Base-by-base conservation (phyloP, 2,329 filamentous ascomycete species). In the Fusarium phyllophilum region DNA sequence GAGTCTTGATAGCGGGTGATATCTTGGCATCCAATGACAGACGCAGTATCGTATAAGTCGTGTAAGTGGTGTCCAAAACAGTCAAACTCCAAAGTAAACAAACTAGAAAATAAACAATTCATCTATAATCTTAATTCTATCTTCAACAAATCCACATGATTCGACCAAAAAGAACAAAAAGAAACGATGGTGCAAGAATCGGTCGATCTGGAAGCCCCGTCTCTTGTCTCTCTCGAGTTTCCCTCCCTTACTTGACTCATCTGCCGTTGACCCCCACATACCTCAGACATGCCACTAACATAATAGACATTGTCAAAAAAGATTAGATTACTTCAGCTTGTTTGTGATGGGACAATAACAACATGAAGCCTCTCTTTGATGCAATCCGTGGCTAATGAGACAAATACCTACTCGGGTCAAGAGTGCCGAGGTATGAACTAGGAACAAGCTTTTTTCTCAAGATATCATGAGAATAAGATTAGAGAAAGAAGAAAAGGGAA, bases 201-300 rank as follows among this genome's bases (percentile, higher is more conserved):
- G 48, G 42, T 45, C 60, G 60, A 70, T 70, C 68, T 66, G 20
- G 67, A 70, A 70, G 67, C 52, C 41, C 52, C n/a, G 31, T 33
- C 39, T 34, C 54, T 44, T 24, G 56, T 52, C 31, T 60, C 58
- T 70, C 41, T 38, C 44, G 48, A 34, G 31, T 51, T 11, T 34
- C 17, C 8, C 68, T 72, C 66, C 70, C 70, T 73, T 66, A 48
- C 31, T 60, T 51, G 36, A 54, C 66, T 20, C 45, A 52, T 69
- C 45, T 66, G 36, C 22, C 39, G 22, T 36, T 55, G 34, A 44
- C 39, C 48, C 45, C 62, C 62, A 58, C 31, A 65, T 51, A 17
- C 34, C 45, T 48, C 41, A 58, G 41, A 22, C 39, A 69, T 34
- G n/a, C 26, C 29, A 39, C 38, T n/a, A 52, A 31, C 33, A 61